Conservation (phyloP, 1,284 basidiomycete species). For the Boletus smithii region DNA sequence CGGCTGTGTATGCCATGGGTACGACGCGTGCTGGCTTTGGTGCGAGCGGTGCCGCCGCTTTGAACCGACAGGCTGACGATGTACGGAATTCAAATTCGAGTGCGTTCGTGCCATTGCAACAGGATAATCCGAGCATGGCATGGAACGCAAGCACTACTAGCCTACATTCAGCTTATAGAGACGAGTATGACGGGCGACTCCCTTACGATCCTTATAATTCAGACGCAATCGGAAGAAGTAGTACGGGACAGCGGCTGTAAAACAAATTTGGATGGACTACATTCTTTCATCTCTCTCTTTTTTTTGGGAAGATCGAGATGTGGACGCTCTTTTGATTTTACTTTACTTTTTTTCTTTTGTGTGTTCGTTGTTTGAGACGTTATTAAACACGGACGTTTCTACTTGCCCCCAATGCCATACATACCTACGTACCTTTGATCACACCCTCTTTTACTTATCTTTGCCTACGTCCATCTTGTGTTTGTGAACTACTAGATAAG, state of each 20-base stretch:
- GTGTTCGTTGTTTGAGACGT: too few relatives aligned
- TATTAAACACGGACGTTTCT: too few relatives aligned
- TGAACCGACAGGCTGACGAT: constrained; percentile 18
- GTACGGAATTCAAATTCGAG: constrained; percentile 50
- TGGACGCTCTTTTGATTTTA: not conserved
- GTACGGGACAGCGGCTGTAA: constrained; percentile 26
- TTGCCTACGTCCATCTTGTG: too few relatives aligned
- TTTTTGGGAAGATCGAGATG: not conserved
- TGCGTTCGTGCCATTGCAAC: constrained; percentile 56
- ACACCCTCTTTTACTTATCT: too few relatives aligned
- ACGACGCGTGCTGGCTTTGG: constrained; percentile 30
- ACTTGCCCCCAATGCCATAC: too few relatives aligned
- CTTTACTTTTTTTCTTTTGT: not conserved
- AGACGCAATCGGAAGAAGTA: constrained; percentile 28
- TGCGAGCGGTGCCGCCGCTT: constrained; percentile 27
- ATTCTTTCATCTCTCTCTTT: not conserved
- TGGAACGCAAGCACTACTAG: constrained; percentile 50
- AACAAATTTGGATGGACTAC: constrained; percentile 15
- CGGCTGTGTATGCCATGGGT: constrained; percentile 38
- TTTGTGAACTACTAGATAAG: too few relatives aligned
- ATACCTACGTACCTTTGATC: too few relatives aligned
- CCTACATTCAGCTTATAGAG: constrained; percentile 43
- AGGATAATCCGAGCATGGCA: constrained; percentile 49
- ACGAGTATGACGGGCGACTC: constrained; percentile 35
- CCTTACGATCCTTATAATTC: constrained; percentile 32